A percentile compares a stretch with the other conserved stretches of the same genome.
These are phyloP conservation scores for Harrya chromipes DNA, from an alignment of 768 basidiomycete species.

Conservation along the genomic window DNA sequence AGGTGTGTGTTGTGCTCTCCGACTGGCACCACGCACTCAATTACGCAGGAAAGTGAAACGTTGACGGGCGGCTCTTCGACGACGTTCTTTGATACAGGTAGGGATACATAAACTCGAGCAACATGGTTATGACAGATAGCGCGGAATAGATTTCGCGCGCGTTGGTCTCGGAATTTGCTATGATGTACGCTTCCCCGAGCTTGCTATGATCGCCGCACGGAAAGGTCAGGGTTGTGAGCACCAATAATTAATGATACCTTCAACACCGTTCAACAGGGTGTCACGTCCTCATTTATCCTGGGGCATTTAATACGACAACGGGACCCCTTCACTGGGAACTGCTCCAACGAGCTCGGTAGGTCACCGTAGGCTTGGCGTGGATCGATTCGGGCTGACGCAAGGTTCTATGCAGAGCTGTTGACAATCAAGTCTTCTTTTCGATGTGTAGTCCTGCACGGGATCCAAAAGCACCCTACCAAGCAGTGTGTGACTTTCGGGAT, in stretches of 20 bases:
- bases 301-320: constrained; percentile 94
- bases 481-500: constrained; percentile 46
- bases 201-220: constrained; percentile 87
- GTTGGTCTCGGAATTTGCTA: constrained; percentile 97
- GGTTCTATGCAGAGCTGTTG: constrained; percentile 66
- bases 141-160: constrained; percentile 80
- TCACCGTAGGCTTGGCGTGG: not conserved
- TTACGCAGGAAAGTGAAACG: constrained; percentile 77
- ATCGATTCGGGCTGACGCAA: constrained; percentile 5
- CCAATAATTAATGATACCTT: not conserved
- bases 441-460: constrained; percentile 97
- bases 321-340: constrained; percentile 97
- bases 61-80: constrained; percentile 70
- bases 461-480: constrained; percentile 78
- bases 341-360: constrained; percentile 77
- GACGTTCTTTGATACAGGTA: constrained; percentile 88
- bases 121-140: not conserved
- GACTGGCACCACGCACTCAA: not conserved
- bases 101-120: constrained; percentile 1
- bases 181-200: constrained; percentile 92
- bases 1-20: constrained; percentile 42
- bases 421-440: constrained; percentile 94
- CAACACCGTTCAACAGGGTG: constrained; percentile 52
- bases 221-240: constrained; percentile 49
- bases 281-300: constrained; percentile 86